phyloP scores from a whole-genome alignment of 148 eudicot species.

The Persicaria maculosa region DNA sequence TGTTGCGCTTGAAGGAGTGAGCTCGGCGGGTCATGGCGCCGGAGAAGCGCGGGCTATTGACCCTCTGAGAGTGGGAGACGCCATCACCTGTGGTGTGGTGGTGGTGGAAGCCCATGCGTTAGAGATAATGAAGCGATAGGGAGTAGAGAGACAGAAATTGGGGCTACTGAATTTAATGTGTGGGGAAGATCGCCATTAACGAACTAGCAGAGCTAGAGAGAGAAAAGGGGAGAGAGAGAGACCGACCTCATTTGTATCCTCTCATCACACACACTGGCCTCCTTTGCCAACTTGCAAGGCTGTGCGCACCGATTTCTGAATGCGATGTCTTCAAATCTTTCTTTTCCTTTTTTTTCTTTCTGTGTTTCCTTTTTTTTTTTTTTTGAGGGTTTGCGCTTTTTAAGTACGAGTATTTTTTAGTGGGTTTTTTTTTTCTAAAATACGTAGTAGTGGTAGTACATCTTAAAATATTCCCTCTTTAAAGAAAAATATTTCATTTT shows the following conservation, averaged over 20 bases:
- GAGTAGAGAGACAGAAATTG: background rate
- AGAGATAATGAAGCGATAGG: background rate
- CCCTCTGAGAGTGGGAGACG: conserved; percentile 42
- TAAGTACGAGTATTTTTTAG: too few relatives aligned
- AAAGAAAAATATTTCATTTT: too few relatives aligned
- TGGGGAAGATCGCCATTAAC: conserved; percentile 12
- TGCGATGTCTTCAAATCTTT: too few relatives aligned
- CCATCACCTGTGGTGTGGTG: conserved; percentile 36
- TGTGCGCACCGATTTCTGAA: too few relatives aligned
- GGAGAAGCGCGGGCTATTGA: conserved; percentile 70
- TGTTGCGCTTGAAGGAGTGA: conserved; percentile 64
- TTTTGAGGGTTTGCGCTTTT: too few relatives aligned
- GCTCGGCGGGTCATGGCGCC: conserved; percentile 83
- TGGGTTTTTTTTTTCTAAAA: too few relatives aligned
- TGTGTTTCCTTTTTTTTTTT: too few relatives aligned
- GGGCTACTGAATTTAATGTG: background rate
- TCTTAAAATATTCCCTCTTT: too few relatives aligned
- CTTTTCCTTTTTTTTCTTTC: too few relatives aligned
- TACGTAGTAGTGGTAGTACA: too few relatives aligned
- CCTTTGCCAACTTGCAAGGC: too few relatives aligned
- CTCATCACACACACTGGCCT: too few relatives aligned
- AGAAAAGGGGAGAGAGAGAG: background rate
- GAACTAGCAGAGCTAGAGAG: background rate
- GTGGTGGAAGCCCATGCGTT: conserved; percentile 37
- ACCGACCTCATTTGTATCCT: background rate